Percentiles rank a stretch among this genome's conserved stretches.
These are phyloP conservation scores for Populus hybrid DNA, from an alignment of 441 rosid species.

Conservation along the genomic window DNA sequence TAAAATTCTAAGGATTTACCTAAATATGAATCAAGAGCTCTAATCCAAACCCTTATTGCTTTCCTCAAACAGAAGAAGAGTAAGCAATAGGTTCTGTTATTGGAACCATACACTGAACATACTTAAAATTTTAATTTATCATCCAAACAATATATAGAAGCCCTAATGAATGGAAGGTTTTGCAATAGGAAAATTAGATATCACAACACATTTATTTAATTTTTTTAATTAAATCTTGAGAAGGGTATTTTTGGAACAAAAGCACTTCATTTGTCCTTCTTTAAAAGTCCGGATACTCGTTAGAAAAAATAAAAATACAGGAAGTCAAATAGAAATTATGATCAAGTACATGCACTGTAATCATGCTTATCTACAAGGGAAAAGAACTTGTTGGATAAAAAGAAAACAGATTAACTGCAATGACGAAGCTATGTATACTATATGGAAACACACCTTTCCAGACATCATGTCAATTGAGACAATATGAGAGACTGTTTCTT, in stretches of 20 bases:
- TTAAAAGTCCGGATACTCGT: not conserved
- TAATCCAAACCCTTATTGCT: not conserved
- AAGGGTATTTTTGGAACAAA: not conserved
- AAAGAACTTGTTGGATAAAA: not conserved
- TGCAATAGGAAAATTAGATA: not conserved
- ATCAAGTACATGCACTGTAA: not conserved
- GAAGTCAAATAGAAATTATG: not conserved
- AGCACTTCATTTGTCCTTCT: not conserved
- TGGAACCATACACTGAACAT: not conserved
- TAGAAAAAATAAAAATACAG: not conserved
- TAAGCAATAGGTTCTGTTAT: not conserved
- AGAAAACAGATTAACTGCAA: constrained; percentile 9
- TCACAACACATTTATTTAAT: too few species aligned
- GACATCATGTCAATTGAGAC: constrained; percentile 99
- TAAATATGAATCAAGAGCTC: not conserved
- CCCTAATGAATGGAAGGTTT: not conserved
- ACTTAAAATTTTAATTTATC: not conserved
- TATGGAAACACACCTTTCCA: constrained; percentile 60
- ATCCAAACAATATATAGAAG: not conserved
- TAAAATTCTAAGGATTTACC: not conserved
- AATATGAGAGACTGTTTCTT: constrained; percentile 95
- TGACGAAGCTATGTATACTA: not conserved
- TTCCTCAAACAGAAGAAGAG: not conserved
- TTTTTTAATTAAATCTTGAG: not conserved
- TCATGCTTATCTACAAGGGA: not conserved